Evolutionary conservation across 352 stramenopile genomes (phyloP).

Genomic region (Peronospora tabacina): DNA sequence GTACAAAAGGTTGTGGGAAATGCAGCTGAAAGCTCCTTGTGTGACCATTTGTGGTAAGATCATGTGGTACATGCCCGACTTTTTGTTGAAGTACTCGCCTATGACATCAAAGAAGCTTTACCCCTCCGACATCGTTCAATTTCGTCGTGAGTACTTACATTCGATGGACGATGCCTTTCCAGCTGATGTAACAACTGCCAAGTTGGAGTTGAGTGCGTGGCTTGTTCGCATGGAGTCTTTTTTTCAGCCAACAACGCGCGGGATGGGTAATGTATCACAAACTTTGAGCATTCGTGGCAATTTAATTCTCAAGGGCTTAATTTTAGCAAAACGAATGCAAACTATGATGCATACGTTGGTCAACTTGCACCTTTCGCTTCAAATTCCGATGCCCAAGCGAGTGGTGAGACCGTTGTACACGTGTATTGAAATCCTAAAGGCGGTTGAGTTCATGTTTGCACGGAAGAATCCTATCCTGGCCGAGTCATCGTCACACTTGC

Average conservation of each 20-base stretch:
- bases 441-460: constrained; percentile 90
- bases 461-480: constrained; percentile 78
- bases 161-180: constrained; percentile 78
- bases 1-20: constrained; percentile 88
- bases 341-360: constrained; percentile 88
- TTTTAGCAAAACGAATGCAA: constrained; percentile 83
- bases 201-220: constrained; percentile 79
- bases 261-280: constrained; percentile 59
- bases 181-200: constrained; percentile 62
- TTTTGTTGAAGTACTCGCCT: constrained; percentile 75
- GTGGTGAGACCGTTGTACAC: constrained; percentile 82
- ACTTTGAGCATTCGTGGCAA: constrained; percentile 79
- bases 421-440: constrained; percentile 88
- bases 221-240: constrained; percentile 85
- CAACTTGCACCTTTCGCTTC: constrained; percentile 82
- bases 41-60: constrained; percentile 82
- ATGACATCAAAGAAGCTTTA: constrained; percentile 82
- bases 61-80: constrained; percentile 82
- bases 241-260: constrained; percentile 75
- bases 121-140: constrained; percentile 64
- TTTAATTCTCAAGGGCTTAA: constrained; percentile 88
- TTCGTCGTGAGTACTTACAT: constrained; percentile 70
- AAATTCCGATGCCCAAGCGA: constrained; percentile 80
- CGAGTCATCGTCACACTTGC: constrained; percentile 61
- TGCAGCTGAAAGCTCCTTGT: constrained; percentile 71